Conservation (phyloP, 352 stramenopile species). For the Phytophthora macrochlamydospora region DNA sequence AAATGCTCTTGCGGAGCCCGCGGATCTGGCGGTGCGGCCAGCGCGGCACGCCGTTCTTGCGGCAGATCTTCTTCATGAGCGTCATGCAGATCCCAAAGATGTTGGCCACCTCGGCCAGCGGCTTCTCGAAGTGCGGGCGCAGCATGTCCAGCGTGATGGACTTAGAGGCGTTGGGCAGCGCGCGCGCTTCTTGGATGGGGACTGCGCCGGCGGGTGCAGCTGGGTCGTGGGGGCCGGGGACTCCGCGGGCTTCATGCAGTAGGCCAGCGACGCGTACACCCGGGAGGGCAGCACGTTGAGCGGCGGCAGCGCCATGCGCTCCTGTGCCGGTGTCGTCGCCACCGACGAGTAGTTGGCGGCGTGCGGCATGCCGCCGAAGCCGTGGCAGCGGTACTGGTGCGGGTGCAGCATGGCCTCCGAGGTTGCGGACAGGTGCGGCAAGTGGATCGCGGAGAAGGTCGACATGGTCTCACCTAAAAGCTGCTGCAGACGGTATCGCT, state of each 20-base stretch:
- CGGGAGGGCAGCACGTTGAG: constrained; percentile 46
- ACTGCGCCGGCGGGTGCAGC: constrained; percentile 24
- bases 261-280: constrained; percentile 14
- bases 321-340: constrained; percentile 27
- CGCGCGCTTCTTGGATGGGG: constrained; percentile 67
- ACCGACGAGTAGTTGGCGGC: constrained; percentile 15
- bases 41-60: constrained; percentile 73
- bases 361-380: constrained; percentile 28
- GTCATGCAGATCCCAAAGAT: constrained; percentile 87
- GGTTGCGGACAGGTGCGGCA: constrained; percentile 23
- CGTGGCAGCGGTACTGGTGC: constrained; percentile 24
- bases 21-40: constrained; percentile 82
- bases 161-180: constrained; percentile 79
- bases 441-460: constrained; percentile 26
- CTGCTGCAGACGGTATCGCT: constrained; percentile 1
- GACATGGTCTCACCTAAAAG: constrained; percentile 16
- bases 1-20: constrained; percentile 77
- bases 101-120: constrained; percentile 68
- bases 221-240: constrained; percentile 34
- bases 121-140: constrained; percentile 78
- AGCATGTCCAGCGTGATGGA: constrained; percentile 78
- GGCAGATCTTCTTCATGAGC: constrained; percentile 87
- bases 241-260: constrained; percentile 25
- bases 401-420: constrained; percentile 26
- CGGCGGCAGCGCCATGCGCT: constrained; percentile 65